A percentile compares a stretch with the other conserved stretches of the same genome.
phyloP scores from a whole-genome alignment of 768 basidiomycete genomes.

The Mrakia gelida region DNA sequence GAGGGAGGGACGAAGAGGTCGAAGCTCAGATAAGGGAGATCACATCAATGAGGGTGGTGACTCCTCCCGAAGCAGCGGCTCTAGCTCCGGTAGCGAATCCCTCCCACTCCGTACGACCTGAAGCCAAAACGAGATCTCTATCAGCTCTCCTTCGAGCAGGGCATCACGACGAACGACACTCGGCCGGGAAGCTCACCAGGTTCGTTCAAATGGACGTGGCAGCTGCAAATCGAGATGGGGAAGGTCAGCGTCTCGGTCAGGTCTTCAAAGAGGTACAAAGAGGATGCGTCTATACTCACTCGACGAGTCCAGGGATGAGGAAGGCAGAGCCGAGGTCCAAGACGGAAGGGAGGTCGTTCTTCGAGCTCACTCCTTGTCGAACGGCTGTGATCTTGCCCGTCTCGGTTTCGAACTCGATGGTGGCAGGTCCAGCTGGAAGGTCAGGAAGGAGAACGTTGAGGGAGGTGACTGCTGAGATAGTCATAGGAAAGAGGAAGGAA shows the following conservation, averaged over 20 bases:
- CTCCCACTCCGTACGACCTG: slow-evolving; percentile 90
- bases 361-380: slow-evolving; percentile 43
- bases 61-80: slow-evolving; percentile 86
- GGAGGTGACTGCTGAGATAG: slow-evolving; percentile 15
- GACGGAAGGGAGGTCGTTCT: slow-evolving; percentile 38
- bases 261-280: background rate
- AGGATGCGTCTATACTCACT: slow-evolving; percentile 51
- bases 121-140: no score
- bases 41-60: slow-evolving; percentile 89
- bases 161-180: background rate
- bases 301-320: slow-evolving; percentile 74
- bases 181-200: slow-evolving; percentile 41
- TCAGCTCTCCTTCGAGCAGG: background rate
- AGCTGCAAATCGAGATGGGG: slow-evolving; percentile 26
- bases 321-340: slow-evolving; percentile 47
- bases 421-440: slow-evolving; percentile 56
- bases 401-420: slow-evolving; percentile 56
- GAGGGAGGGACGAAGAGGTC: background rate
- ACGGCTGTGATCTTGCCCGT: slow-evolving; percentile 63
- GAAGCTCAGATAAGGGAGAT: background rate
- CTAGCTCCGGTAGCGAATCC: slow-evolving; percentile 86
- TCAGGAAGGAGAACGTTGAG: slow-evolving; percentile 18
- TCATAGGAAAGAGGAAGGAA: background rate
- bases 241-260: background rate
- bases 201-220: slow-evolving; percentile 84